These are phyloP conservation scores for Penicillium macrosclerotiorum DNA, from an alignment of 495 filamentous ascomycete genomes.

Conservation along the genomic window DNA sequence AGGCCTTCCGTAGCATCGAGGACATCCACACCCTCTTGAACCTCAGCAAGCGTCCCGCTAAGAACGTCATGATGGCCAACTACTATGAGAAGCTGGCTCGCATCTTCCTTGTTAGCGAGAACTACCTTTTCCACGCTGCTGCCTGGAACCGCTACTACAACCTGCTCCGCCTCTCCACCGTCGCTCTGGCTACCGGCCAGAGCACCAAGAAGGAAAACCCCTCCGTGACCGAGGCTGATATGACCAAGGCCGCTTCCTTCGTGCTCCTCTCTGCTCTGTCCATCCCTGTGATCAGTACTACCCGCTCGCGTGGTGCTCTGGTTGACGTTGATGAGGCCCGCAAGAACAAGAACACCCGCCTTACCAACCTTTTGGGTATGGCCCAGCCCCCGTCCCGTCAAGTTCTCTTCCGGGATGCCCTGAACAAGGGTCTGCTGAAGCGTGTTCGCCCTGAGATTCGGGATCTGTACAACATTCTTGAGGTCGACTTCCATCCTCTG, in stretches of 20 bases:
- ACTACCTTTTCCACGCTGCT: constrained; percentile 98
- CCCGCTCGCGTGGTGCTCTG: constrained; percentile 89
- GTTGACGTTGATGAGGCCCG: constrained; percentile 95
- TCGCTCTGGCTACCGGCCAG: constrained; percentile 77
- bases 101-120: constrained; percentile 98
- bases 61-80: constrained; percentile 99
- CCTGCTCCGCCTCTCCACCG: constrained; percentile 87
- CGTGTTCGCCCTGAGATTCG: constrained; percentile 91
- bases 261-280: constrained; percentile 93
- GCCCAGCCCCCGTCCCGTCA: constrained; percentile 81
- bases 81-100: constrained; percentile 99
- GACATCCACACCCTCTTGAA: constrained; percentile 98
- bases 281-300: constrained; percentile 98
- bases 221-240: constrained; percentile 79
- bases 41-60: constrained; percentile 98
- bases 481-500: constrained; percentile 97
- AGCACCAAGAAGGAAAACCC: constrained; percentile 93
- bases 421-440: constrained; percentile 90
- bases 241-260: constrained; percentile 86
- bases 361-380: constrained; percentile 96
- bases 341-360: constrained; percentile 97
- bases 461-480: constrained; percentile 94
- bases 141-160: constrained; percentile 97
- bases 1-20: constrained; percentile 97
- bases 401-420: constrained; percentile 88